Evolutionary conservation across 1,284 basidiomycete species (phyloP).

Genomic region (Ganoderma multipileum): DNA sequence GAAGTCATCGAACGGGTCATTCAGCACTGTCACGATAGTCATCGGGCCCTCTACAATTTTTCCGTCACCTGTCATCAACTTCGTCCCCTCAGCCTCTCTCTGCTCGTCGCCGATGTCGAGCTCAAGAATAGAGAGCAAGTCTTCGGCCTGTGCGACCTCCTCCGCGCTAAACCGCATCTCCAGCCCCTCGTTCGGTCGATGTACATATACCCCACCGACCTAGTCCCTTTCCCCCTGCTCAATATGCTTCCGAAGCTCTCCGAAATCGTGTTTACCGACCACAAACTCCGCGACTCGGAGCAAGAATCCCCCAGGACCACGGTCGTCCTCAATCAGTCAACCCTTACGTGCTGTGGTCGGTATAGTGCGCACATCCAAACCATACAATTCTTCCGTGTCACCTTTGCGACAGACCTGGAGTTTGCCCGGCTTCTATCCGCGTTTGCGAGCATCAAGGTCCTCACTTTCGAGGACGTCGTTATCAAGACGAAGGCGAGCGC

Average conservation of each 20-base stretch:
- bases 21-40: background rate
- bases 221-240: background rate
- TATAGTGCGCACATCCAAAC: background rate
- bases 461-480: background rate
- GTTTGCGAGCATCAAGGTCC: background rate
- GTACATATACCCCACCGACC: background rate
- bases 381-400: background rate
- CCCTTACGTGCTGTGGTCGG: background rate
- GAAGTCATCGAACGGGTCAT: constrained; percentile 2
- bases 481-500: background rate
- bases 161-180: background rate
- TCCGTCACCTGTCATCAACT: background rate
- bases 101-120: background rate
- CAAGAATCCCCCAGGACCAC: background rate
- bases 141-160: background rate
- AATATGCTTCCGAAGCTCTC: background rate
- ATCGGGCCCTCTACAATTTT: background rate
- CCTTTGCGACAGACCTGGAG: background rate
- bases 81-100: background rate
- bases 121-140: background rate
- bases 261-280: background rate
- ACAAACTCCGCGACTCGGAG: background rate
- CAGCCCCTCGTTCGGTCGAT: background rate
- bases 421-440: background rate
- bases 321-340: background rate